Base-by-base conservation (phyloP, 176 grass and related monocot species). In the Phragmites australis region DNA sequence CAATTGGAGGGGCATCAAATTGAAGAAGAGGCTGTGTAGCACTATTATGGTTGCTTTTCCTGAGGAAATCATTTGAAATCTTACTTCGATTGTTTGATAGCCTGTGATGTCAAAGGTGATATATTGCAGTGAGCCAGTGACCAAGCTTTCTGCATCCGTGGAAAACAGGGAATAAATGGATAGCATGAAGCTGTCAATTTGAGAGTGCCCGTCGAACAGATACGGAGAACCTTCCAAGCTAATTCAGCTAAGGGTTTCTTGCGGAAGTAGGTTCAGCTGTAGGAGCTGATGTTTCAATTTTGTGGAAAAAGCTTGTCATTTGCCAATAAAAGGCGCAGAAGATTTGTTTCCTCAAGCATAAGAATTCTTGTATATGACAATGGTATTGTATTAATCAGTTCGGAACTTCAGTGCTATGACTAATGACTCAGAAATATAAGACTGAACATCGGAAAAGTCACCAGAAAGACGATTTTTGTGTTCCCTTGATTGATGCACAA, bases 1-100 rank as follows among this genome's bases (percentile, higher is more conserved):
- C 85, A 87, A 17, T 44, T 49, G 40, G 64, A 81, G 9, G 77
- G 31, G 17, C 82, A 77, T 77, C 70, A 76, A 81, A 29, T 34
- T 31, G 39, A 76, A 55, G 62, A 89, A 76, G 45, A 76, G 42
- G 29, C n/a, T 43, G 54, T 8, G 0, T 72, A 65, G 26, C 2
- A 14, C 19, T 25, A 26, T n/a, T 34, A 22, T 70, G 41, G 0
- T 48, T 55, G 13, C 12, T 80, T 47, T 27, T 75, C 29, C 27
- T 37, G 45, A 53, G 0, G 47, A 66, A 65, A 65, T 54, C 63
- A 31, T 68, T 72, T 2, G 9, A 8, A 46, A 53, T 56, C 10
- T 27, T 27, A 37, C 19, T 6, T 0, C 19, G 9, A 15, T 55
- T 78, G 4, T 21, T 54, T 89, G 27, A 70, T 76, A 65, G 2